phyloP scores from a whole-genome alignment of 2,329 filamentous ascomycete genomes.

The Paracoccidioides brasiliensis region DNA sequence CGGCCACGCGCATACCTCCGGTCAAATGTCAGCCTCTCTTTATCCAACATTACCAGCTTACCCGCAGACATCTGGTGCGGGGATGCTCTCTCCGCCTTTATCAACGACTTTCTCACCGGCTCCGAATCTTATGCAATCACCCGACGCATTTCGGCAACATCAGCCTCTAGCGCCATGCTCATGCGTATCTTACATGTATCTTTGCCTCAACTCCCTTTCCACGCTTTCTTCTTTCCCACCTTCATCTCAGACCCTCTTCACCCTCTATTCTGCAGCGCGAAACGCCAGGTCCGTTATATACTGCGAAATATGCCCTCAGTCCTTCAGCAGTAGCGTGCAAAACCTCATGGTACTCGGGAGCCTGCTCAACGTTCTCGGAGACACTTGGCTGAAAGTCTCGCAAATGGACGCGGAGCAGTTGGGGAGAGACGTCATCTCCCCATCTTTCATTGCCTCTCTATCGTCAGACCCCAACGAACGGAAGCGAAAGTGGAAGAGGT shows the following conservation, averaged over 20 bases:
- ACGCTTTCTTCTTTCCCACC: constrained; percentile 31
- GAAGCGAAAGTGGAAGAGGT: constrained; percentile 23
- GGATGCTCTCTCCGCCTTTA: constrained; percentile 3
- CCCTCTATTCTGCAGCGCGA: constrained; percentile 30
- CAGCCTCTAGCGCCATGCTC: constrained; percentile 19
- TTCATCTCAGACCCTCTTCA: constrained; percentile 30
- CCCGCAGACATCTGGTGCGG: constrained; percentile 5
- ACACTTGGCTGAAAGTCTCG: constrained; percentile 31
- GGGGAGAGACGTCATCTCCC: constrained; percentile 22
- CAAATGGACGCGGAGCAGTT: constrained; percentile 25
- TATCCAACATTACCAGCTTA: constrained; percentile 5
- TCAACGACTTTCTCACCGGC: neutral
- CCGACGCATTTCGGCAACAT: neutral
- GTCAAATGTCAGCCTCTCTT: neutral
- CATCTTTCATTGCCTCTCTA: constrained; percentile 18
- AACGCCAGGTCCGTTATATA: constrained; percentile 31
- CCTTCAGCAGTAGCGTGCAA: constrained; percentile 30
- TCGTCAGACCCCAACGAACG: constrained; percentile 17
- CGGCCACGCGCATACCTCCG: neutral
- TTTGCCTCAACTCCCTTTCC: constrained; percentile 31
- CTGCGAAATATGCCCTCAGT: constrained; percentile 30
- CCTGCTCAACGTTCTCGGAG: constrained; percentile 32
- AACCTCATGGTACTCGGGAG: constrained; percentile 37
- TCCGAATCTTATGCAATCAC: neutral
- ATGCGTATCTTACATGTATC: constrained; percentile 31